Conservation (phyloP, 1,284 basidiomycete species). For the Cutaneotrichosporon mucoides region DNA sequence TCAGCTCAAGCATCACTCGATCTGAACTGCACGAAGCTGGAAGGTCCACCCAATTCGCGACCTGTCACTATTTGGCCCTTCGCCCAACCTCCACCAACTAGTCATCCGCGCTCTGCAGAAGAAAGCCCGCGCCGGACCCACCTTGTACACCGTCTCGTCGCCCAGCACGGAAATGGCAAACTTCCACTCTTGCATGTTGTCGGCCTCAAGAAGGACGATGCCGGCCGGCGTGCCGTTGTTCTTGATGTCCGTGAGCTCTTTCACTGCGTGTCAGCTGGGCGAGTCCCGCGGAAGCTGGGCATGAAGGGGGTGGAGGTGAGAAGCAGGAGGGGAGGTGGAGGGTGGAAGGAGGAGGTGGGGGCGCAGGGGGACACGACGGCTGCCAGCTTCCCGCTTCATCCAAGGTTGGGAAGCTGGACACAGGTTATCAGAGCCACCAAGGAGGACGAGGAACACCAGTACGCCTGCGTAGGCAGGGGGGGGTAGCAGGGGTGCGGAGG, state of each 20-base stretch:
- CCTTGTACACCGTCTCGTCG: conserved; percentile 44
- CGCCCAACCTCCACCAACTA: not conserved
- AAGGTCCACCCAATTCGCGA: too few species aligned
- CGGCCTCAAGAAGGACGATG: conserved; percentile 34
- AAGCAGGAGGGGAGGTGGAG: not conserved
- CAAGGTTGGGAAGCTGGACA: too few species aligned
- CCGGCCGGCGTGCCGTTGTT: conserved; percentile 42
- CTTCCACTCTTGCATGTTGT: conserved; percentile 38
- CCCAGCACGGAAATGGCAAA: conserved; percentile 42
- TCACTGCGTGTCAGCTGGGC: conserved; percentile 28
- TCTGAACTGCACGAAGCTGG: too few species aligned
- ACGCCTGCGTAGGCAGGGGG: not conserved
- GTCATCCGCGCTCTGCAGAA: not conserved
- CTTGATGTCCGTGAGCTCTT: conserved; percentile 45
- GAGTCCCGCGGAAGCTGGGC: not conserved
- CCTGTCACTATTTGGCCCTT: too few species aligned
- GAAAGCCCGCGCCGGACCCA: conserved; percentile 6
- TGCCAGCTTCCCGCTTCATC: too few species aligned
- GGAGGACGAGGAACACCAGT: too few species aligned
- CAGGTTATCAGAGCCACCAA: too few species aligned
- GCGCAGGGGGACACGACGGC: too few species aligned
- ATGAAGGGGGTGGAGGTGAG: not conserved
- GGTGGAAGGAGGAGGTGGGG: not conserved
- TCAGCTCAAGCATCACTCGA: too few species aligned
- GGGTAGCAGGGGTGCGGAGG: not conserved